A percentile compares a stretch with the other conserved stretches of the same genome.
These are phyloP conservation scores for Salvia rosmarinus DNA, from an alignment of 257 asterid genomes.

Conservation along the genomic window DNA sequence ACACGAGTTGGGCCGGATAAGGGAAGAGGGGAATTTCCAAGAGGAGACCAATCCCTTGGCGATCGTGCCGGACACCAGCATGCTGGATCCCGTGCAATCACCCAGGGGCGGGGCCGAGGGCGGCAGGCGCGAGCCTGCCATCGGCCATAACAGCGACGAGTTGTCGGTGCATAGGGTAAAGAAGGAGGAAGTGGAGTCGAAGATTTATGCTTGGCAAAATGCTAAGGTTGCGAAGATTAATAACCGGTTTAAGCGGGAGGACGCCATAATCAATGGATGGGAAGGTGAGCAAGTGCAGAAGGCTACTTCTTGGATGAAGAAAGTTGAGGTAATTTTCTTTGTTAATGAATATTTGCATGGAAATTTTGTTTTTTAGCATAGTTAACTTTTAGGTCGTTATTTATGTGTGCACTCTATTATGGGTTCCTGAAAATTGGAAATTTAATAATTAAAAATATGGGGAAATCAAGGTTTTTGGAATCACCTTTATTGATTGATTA, in stretches of 20 bases:
- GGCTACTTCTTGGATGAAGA: constrained; percentile 91
- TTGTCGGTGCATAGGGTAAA: constrained; percentile 68
- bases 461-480: not conserved
- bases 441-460: not conserved
- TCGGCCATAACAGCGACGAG: constrained; percentile 22
- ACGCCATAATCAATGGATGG: constrained; percentile 73
- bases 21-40: constrained; percentile 53
- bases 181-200: constrained; percentile 86
- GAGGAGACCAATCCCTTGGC: constrained; percentile 78
- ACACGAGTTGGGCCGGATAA: constrained; percentile 53
- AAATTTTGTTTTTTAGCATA: not conserved
- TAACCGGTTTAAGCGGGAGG: constrained; percentile 88
- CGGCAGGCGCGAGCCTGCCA: not conserved
- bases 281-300: constrained; percentile 88
- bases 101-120: constrained; percentile 38
- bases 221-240: constrained; percentile 81
- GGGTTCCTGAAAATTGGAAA: not conserved
- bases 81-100: constrained; percentile 39
- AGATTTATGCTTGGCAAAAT: constrained; percentile 87
- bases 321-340: constrained; percentile 69
- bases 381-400: not conserved
- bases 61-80: constrained; percentile 58
- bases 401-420: not conserved
- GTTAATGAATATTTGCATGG: not conserved
- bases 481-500: not conserved